Conservation (phyloP, 2,329 filamentous ascomycete species). For the Alternaria gaisen region DNA sequence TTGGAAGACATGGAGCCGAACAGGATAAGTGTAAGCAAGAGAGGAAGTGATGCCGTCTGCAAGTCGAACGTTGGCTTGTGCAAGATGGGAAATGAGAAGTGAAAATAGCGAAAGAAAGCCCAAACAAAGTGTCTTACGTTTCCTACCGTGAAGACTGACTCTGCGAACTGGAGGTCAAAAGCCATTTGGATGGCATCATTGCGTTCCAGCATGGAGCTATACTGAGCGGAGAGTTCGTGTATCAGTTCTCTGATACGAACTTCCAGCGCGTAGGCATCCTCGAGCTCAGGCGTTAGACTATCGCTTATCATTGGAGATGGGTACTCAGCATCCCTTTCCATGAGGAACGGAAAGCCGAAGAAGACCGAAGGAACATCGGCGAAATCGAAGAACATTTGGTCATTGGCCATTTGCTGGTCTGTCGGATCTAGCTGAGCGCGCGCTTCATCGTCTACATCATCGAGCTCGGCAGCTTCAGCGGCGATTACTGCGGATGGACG, state of each 20-base stretch:
- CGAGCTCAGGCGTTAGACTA: not conserved
- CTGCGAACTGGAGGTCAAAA: not conserved
- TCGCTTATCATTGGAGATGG: not conserved
- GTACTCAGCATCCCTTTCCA: not conserved
- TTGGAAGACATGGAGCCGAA: not conserved
- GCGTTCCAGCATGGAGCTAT: not conserved
- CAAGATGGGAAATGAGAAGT: not conserved
- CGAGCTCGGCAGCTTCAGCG: not conserved
- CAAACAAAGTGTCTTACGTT: not conserved
- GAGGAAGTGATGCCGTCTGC: not conserved
- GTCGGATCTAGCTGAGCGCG: not conserved
- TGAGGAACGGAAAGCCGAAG: not conserved
- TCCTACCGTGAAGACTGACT: not conserved
- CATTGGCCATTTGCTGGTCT: not conserved
- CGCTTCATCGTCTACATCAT: not conserved
- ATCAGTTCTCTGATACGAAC: not conserved
- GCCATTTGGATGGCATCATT: not conserved
- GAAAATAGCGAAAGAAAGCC: not conserved
- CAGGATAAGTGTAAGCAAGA: not conserved
- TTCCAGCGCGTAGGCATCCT: not conserved
- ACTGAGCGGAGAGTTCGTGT: not conserved
- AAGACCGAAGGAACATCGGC: not conserved
- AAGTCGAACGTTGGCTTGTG: not conserved
- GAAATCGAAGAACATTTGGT: not conserved
- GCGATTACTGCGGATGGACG: not conserved